phyloP scores from a whole-genome alignment of 2,329 filamentous ascomycete species.

The Didymella exigua region DNA sequence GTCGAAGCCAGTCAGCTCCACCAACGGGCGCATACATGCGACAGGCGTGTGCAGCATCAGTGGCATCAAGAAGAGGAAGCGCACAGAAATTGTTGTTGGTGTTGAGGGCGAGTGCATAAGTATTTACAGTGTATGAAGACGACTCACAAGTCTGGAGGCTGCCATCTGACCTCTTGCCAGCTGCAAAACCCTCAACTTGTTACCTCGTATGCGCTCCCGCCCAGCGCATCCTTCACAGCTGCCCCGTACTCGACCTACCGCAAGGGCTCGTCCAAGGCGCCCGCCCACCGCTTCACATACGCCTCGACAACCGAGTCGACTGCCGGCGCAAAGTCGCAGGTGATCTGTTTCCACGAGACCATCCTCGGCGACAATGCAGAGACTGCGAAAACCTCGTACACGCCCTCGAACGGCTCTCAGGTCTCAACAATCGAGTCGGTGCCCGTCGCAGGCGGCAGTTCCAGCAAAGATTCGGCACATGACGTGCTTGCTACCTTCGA shows the following conservation, averaged over 20 bases:
- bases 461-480: constrained; percentile 31
- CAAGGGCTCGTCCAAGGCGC: constrained; percentile 52
- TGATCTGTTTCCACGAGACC: constrained; percentile 62
- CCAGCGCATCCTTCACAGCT: constrained; percentile 62
- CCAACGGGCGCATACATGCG: constrained; percentile 49
- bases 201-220: constrained; percentile 66
- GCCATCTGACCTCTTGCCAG: constrained; percentile 45
- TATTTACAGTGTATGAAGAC: constrained; percentile 63
- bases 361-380: constrained; percentile 42
- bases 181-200: constrained; percentile 65
- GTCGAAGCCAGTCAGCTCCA: constrained; percentile 50
- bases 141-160: constrained; percentile 1
- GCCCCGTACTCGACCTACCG: constrained; percentile 64
- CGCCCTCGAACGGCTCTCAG: constrained; percentile 30
- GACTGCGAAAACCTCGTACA: constrained; percentile 43
- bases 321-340: constrained; percentile 54
- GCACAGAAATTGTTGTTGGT: constrained; percentile 65
- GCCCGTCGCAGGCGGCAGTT: constrained; percentile 29
- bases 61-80: constrained; percentile 64
- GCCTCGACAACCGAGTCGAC: constrained; percentile 56
- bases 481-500: constrained; percentile 64
- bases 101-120: constrained; percentile 67
- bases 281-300: constrained; percentile 62
- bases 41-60: constrained; percentile 60
- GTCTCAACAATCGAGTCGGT: constrained; percentile 42